Conservation (phyloP, 2,329 filamentous ascomycete species). For the Ceratocystiopsis brevicomis region DNA sequence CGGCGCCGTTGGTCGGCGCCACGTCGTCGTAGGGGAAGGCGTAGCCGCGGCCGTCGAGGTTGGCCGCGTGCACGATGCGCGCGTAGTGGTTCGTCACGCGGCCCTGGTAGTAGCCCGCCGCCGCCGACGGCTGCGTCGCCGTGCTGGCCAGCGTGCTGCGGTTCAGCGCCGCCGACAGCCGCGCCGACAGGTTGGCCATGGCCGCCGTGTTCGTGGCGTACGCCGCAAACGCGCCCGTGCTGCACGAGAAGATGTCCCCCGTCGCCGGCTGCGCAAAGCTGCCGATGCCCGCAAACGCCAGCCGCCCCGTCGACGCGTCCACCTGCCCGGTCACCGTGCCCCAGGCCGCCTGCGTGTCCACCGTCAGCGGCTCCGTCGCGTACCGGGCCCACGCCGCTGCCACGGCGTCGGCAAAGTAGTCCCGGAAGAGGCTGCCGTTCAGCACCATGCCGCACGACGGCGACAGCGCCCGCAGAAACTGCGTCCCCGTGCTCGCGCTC, state of each 20-base stretch:
- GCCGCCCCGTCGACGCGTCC: conserved; percentile 14
- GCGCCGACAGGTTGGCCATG: conserved; percentile 46
- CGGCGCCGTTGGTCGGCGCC: conserved; percentile 28
- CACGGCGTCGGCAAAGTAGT: conserved; percentile 32
- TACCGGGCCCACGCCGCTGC: conserved; percentile 34
- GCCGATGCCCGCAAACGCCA: conserved; percentile 22
- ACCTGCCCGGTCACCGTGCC: conserved; percentile 28
- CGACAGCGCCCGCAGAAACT: conserved; percentile 28
- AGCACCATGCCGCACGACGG: conserved; percentile 31
- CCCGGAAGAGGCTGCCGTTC: conserved; percentile 24
- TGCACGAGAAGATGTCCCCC: conserved; percentile 32
- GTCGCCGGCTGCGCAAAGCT: conserved; percentile 27
- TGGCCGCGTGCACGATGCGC: conserved; percentile 42
- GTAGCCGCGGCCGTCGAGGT: conserved; percentile 42
- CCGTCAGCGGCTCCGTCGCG: conserved; percentile 21
- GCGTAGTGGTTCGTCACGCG: conserved; percentile 46
- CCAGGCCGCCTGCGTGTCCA: conserved; percentile 36
- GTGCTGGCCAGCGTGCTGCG: conserved; percentile 45
- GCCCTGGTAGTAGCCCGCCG: conserved; percentile 37
- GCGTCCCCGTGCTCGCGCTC: conserved; percentile 12
- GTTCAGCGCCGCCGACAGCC: conserved; percentile 61
- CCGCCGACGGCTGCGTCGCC: conserved; percentile 31
- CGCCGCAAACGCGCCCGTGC: conserved; percentile 35
- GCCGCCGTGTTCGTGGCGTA: conserved; percentile 22
- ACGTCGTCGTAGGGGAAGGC: conserved; percentile 59